These are phyloP conservation scores for Cladorrhinum sp. DNA, from an alignment of 2,329 filamentous ascomycete genomes.

Conservation along the genomic window DNA sequence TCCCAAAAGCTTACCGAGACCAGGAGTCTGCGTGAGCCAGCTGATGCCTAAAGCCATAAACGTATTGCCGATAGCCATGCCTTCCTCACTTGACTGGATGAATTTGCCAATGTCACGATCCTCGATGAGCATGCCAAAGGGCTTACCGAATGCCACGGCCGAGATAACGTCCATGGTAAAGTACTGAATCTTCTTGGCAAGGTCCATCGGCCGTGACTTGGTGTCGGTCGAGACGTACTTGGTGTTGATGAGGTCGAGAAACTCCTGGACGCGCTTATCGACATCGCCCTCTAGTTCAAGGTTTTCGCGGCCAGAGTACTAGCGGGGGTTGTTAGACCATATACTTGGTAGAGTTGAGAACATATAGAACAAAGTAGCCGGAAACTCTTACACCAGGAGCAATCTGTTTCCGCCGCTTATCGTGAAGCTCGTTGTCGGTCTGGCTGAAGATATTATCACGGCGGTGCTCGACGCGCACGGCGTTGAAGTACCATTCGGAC, in stretches of 20 bases:
- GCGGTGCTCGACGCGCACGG: constrained; percentile 14
- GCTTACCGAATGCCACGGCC: constrained; percentile 48
- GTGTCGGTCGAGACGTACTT: constrained; percentile 40
- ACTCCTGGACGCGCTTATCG: constrained; percentile 43
- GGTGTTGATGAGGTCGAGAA: constrained; percentile 46
- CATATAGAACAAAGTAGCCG: neutral
- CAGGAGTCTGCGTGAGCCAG: constrained; percentile 10
- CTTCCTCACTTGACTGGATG: constrained; percentile 29
- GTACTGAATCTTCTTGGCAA: constrained; percentile 48
- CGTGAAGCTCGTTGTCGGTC: constrained; percentile 47
- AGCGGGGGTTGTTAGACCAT: neutral
- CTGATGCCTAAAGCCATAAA: constrained; percentile 10
- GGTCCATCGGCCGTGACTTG: constrained; percentile 42
- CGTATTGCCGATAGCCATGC: constrained; percentile 7
- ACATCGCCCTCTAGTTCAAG: constrained; percentile 47
- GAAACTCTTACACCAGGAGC: constrained; percentile 43
- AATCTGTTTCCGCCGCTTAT: constrained; percentile 46
- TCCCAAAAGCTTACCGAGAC: constrained; percentile 29
- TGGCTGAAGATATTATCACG: constrained; percentile 53
- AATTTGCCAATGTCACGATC: constrained; percentile 49
- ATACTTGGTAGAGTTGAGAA: neutral
- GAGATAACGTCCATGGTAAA: constrained; percentile 57
- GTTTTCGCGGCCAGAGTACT: constrained; percentile 57
- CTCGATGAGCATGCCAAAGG: constrained; percentile 47
- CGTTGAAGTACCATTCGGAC: constrained; percentile 17